phyloP scores from a whole-genome alignment of 1,284 basidiomycete genomes.

The Ustilago curta region DNA sequence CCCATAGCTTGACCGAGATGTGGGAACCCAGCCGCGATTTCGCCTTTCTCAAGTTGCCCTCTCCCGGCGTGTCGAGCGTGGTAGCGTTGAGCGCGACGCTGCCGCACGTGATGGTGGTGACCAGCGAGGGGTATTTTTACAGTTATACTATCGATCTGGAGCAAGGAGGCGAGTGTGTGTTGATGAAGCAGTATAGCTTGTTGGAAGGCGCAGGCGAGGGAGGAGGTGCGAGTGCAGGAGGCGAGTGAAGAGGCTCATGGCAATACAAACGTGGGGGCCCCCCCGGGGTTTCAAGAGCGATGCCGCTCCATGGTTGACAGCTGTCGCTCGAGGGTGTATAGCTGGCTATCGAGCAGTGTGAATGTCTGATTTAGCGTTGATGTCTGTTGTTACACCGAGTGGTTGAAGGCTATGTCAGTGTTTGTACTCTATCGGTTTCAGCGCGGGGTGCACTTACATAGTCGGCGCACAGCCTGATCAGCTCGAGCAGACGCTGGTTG shows the following conservation, averaged over 20 bases:
- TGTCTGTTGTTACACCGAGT: conserved; percentile 4
- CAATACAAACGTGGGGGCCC: too few relatives aligned
- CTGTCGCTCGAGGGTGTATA: conserved; percentile 10
- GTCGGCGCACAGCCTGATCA: not conserved
- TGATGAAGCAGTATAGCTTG: conserved; percentile 76
- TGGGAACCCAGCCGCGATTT: conserved; percentile 98
- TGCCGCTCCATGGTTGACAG: conserved; percentile 1
- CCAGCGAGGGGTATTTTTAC: conserved; percentile 94
- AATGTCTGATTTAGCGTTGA: conserved; percentile 12
- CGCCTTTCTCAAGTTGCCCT: conserved; percentile 89
- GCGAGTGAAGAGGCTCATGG: too few relatives aligned
- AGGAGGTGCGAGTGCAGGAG: not conserved
- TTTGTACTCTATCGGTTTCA: too few relatives aligned
- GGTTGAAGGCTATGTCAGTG: not conserved
- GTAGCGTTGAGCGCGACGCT: conserved; percentile 74
- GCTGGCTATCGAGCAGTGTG: conserved; percentile 13
- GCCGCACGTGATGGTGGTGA: conserved; percentile 97
- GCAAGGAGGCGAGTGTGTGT: conserved; percentile 91
- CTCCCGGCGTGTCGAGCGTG: conserved; percentile 74
- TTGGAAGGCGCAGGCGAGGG: not conserved
- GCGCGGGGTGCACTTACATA: too few relatives aligned
- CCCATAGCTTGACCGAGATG: conserved; percentile 89
- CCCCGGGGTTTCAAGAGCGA: too few relatives aligned
- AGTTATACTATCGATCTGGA: conserved; percentile 96
- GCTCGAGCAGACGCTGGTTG: too few relatives aligned